A percentile compares a stretch with the other conserved stretches of the same genome.
Evolutionary conservation across 2,329 filamentous ascomycete genomes (phyloP).

Genomic region (Fusarium phyllophilum): DNA sequence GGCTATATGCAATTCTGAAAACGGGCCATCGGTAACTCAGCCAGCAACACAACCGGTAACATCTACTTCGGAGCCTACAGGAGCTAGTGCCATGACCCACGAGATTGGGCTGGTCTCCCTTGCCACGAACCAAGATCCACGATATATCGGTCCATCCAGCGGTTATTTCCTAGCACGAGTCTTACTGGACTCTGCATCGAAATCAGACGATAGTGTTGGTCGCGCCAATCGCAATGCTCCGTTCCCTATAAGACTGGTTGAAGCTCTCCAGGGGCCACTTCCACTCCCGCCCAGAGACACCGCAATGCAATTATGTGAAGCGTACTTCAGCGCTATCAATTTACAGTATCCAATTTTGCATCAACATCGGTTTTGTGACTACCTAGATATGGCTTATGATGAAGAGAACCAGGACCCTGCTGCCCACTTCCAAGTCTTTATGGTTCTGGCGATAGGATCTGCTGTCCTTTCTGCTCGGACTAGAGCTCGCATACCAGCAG

Average conservation of each 20-base stretch:
- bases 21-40: accelerated
- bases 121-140: constrained; percentile 57
- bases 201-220: constrained; percentile 24
- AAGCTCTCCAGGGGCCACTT: constrained; percentile 47
- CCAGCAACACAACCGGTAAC: accelerated
- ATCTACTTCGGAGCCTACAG: constrained; percentile 24
- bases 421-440: constrained; percentile 59
- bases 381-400: constrained; percentile 52
- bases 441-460: constrained; percentile 63
- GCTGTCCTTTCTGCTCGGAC: constrained; percentile 56
- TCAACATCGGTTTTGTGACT: constrained; percentile 53
- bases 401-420: constrained; percentile 44
- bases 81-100: constrained; percentile 51
- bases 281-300: constrained; percentile 48
- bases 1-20: accelerated
- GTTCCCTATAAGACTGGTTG: constrained; percentile 46
- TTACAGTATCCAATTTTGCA: constrained; percentile 62
- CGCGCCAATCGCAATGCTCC: constrained; percentile 10
- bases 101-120: constrained; percentile 65
- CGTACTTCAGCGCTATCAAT: constrained; percentile 61
- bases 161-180: constrained; percentile 64
- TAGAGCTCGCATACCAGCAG: constrained; percentile 56
- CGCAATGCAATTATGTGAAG: constrained; percentile 54
- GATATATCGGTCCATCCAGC: constrained; percentile 66
- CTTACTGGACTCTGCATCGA: constrained; percentile 54